Conservation (phyloP, 768 basidiomycete genomes). For the Rhodosporidiobolus sp. region DNA sequence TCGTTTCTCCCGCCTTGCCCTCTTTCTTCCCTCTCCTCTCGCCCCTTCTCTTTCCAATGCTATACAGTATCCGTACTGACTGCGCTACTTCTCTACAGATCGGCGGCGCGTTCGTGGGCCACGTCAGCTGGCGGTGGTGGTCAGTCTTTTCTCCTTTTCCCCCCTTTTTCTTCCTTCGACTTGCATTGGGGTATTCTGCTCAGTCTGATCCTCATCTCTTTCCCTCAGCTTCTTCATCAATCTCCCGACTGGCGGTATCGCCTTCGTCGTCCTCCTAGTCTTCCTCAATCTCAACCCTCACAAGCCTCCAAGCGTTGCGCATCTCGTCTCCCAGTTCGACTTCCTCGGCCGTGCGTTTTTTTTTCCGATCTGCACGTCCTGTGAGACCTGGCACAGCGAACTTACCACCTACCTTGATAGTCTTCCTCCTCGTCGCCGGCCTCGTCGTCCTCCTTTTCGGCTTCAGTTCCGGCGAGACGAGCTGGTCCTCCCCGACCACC, state of each 20-base stretch:
- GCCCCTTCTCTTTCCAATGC: too few relatives aligned
- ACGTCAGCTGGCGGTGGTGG: conserved; percentile 75
- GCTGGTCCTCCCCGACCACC: conserved; percentile 33
- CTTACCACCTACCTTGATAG: too few relatives aligned
- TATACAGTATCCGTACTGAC: too few relatives aligned
- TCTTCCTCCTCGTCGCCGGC: background rate
- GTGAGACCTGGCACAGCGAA: too few relatives aligned
- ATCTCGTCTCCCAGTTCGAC: conserved; percentile 48
- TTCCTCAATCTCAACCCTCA: conserved; percentile 49
- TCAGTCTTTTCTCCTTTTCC: too few relatives aligned
- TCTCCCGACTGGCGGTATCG: conserved; percentile 48
- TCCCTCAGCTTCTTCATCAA: conserved; percentile 41
- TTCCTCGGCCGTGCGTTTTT: conserved; percentile 53
- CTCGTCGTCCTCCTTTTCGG: conserved; percentile 47
- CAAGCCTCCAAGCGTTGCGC: conserved; percentile 36
- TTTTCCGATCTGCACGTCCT: conserved; percentile 46
- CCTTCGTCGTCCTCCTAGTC: conserved; percentile 47
- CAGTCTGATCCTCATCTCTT: background rate
- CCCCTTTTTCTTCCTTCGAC: background rate
- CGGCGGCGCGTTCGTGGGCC: conserved; percentile 58
- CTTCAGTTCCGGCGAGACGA: conserved; percentile 40
- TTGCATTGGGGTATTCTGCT: too few relatives aligned
- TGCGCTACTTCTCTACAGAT: conserved; percentile 18
- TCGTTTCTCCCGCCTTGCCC: background rate
- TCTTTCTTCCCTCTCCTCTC: background rate